Percentiles rank a stretch among this genome's conserved stretches.
Evolutionary conservation across 1,139 yeast species (phyloP).

Genomic region (Suhomyces guaymorum): DNA sequence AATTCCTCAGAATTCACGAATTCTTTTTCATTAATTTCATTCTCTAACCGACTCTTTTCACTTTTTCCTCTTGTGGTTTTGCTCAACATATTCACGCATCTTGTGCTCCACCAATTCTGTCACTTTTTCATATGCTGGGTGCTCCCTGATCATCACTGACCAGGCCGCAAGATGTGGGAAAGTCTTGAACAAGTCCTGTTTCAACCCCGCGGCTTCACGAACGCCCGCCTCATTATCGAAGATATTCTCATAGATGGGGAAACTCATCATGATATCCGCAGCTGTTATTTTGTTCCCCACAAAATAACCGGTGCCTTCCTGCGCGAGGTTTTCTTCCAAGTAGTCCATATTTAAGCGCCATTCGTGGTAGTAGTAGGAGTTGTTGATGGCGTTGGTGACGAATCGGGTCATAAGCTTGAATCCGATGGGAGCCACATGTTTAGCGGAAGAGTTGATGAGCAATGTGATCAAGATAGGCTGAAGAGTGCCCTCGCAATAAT

Average conservation of each 20-base stretch:
- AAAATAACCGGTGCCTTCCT: slow-evolving; percentile 49
- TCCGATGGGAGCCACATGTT: slow-evolving; percentile 49
- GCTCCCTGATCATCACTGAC: slow-evolving; percentile 37
- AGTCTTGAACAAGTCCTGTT: slow-evolving; percentile 31
- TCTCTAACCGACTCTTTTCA: background rate
- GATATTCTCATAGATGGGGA: slow-evolving; percentile 43
- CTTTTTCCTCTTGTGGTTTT: slow-evolving; percentile 3
- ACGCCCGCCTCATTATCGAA: slow-evolving; percentile 45
- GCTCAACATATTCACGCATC: slow-evolving; percentile 21
- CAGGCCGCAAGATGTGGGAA: slow-evolving; percentile 40
- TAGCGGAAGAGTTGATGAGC: slow-evolving; percentile 42
- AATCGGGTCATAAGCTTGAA: slow-evolving; percentile 39
- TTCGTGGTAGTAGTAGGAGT: slow-evolving; percentile 45
- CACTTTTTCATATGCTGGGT: slow-evolving; percentile 34
- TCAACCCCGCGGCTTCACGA: slow-evolving; percentile 36
- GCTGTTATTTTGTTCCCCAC: slow-evolving; percentile 57
- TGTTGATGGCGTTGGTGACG: slow-evolving; percentile 46
- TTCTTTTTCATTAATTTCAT: no score
- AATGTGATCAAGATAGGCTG: slow-evolving; percentile 48
- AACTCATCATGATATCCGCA: slow-evolving; percentile 58
- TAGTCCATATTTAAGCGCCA: slow-evolving; percentile 42
- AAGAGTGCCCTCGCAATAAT: slow-evolving; percentile 59
- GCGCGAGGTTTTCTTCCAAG: slow-evolving; percentile 40
- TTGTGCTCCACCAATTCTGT: slow-evolving; percentile 28
- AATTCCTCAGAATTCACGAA: no score